Percentiles rank a stretch among this genome's conserved stretches.
phyloP scores from a whole-genome alignment of 2,329 filamentous ascomycete species.

The Dactylellina parvicollis region DNA sequence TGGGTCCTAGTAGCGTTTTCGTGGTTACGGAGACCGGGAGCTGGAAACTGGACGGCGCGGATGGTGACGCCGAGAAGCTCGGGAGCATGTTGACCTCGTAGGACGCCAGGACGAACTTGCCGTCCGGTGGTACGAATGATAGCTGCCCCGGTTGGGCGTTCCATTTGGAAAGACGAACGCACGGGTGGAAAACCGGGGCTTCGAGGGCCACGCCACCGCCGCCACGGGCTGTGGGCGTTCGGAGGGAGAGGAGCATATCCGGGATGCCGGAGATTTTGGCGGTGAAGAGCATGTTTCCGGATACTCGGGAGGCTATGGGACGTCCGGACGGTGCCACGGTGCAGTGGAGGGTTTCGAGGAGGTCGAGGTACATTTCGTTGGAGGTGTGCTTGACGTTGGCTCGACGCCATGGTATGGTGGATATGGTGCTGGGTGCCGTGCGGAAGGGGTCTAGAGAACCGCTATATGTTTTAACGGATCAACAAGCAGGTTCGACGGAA shows the following conservation, averaged over 20 bases:
- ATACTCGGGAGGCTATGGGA: conserved; percentile 83
- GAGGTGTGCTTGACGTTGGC: conserved; percentile 94
- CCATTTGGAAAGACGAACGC: conserved; percentile 90
- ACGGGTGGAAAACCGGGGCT: conserved; percentile 93
- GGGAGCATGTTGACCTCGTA: conserved; percentile 94
- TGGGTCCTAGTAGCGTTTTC: conserved; percentile 77
- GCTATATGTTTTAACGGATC: conserved; percentile 55
- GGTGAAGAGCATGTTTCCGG: conserved; percentile 93
- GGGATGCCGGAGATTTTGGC: conserved; percentile 94
- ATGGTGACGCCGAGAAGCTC: conserved; percentile 66
- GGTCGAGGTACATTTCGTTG: conserved; percentile 96
- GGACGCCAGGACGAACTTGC: conserved; percentile 88
- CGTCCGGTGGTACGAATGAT: conserved; percentile 96
- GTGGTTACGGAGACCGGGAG: conserved; percentile 85
- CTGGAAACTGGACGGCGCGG: conserved; percentile 71
- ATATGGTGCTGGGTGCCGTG: conserved; percentile 58
- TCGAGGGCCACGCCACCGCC: conserved; percentile 68
- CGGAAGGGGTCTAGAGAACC: conserved; percentile 62
- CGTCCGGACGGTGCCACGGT: conserved; percentile 90
- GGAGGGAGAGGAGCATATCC: conserved; percentile 83
- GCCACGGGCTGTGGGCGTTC: conserved; percentile 72
- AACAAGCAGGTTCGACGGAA: not conserved
- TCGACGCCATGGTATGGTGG: conserved; percentile 83
- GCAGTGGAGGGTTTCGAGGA: conserved; percentile 87
- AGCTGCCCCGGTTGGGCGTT: conserved; percentile 86